These are phyloP conservation scores for Citrus maxima DNA, from an alignment of 345 rosid species.

Conservation along the genomic window DNA sequence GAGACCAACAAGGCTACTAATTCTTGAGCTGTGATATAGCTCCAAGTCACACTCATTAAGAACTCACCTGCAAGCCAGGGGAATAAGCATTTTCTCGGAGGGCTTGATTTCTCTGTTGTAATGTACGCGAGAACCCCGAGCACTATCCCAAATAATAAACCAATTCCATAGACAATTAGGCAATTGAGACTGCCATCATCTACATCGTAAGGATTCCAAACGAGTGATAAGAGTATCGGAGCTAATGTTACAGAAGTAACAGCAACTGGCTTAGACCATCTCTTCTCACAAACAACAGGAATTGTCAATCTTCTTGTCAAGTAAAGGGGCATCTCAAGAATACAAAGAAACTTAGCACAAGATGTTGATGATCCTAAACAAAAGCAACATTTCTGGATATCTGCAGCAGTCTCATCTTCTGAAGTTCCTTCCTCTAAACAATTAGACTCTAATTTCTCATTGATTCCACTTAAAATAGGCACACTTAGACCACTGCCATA, in stretches of 20 bases:
- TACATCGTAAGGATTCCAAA: slow-evolving; percentile 42
- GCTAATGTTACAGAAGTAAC: slow-evolving; percentile 61
- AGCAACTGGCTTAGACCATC: slow-evolving; percentile 76
- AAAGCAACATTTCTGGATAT: slow-evolving; percentile 20
- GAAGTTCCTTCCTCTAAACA: slow-evolving; percentile 21
- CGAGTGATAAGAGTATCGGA: slow-evolving; percentile 57
- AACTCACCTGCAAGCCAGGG: slow-evolving; percentile 87
- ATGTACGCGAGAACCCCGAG: slow-evolving; percentile 52
- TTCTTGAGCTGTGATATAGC: slow-evolving; percentile 81
- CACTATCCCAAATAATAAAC: slow-evolving; percentile 35
- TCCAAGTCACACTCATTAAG: slow-evolving; percentile 86
- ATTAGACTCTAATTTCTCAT: slow-evolving; percentile 34
- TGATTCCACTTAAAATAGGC: slow-evolving; percentile 35
- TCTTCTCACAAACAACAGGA: slow-evolving; percentile 56
- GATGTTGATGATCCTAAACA: slow-evolving; percentile 23
- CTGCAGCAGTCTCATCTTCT: slow-evolving; percentile 23
- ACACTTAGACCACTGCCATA: slow-evolving; percentile 24
- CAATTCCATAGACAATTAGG: slow-evolving; percentile 44
- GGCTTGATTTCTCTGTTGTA: slow-evolving; percentile 50
- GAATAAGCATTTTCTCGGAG: slow-evolving; percentile 57
- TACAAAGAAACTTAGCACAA: slow-evolving; percentile 22
- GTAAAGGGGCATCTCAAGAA: slow-evolving; percentile 64
- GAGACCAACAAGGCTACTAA: slow-evolving; percentile 72
- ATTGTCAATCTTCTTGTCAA: slow-evolving; percentile 85
- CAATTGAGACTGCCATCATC: slow-evolving; percentile 2